Base-by-base conservation (phyloP, 441 rosid species). In the Flueggea neowawraea region DNA sequence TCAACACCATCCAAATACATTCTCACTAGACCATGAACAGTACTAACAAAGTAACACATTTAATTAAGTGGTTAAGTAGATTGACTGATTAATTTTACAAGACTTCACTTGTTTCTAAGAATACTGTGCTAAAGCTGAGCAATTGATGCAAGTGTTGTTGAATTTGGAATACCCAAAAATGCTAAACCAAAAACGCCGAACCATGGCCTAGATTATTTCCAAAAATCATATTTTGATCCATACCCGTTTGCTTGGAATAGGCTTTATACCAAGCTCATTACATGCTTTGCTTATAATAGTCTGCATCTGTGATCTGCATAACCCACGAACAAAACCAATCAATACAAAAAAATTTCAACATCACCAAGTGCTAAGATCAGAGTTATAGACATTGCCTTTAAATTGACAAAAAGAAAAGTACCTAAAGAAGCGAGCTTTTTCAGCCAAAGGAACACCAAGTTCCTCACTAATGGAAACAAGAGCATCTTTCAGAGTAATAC, bases 291-390 rank as follows among this genome's bases (percentile, higher is more conserved):
- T 76, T 63, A 91, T 81, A 75, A 94, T 91, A 1, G 95, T 94
- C 86, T 91, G 99, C 97, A 94, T 87, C 78, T 94, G 97, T 41
- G 96, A 87, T 86, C 97, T 94, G 55, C 31, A 63, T 72, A 58
- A 66, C 45, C 51, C 59, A 59, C 7, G 47, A 31, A 4, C 22
- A 22, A 60, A 55, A 31, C 16, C 51, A 17, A 50, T 54, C 28
- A 36, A 11, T 12, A 53, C 7, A 12, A 43, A 31, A 33, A n/a
- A 31, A 10, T 10, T 17, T 12, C 10, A 6, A 16, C 36, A 39
- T 16, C 6, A 53, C 16, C 36, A 33, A 31, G 6, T 33, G 0
- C 13, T 15, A 14, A 31, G 13, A 22, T 22, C 28, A 16, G 12
- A 17, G 49, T 17, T 15, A 39, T 7, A 36, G 12, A 10, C 16